phyloP scores from a whole-genome alignment of 2,329 filamentous ascomycete genomes.

The Aureobasidium pullulans region DNA sequence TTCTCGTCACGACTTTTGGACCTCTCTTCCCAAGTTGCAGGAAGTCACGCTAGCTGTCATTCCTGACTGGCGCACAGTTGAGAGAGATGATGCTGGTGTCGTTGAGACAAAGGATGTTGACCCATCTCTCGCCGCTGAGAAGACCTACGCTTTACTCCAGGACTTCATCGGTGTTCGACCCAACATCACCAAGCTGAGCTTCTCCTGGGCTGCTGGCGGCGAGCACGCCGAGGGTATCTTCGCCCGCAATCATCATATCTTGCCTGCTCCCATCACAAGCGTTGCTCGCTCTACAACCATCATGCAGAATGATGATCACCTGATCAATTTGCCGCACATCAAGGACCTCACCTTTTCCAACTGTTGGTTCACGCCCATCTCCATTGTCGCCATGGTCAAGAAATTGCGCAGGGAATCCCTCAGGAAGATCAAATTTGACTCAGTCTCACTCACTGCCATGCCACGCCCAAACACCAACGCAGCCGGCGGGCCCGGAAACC shows the following conservation, averaged over 20 bases:
- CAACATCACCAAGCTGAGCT: conserved; percentile 51
- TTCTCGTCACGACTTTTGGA: conserved; percentile 55
- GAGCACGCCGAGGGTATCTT: conserved; percentile 57
- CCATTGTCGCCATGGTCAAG: conserved; percentile 47
- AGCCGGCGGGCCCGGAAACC: not conserved
- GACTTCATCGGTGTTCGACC: conserved; percentile 35
- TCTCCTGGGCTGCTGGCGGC: conserved; percentile 62
- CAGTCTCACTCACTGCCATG: conserved; percentile 55
- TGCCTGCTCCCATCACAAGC: conserved; percentile 52
- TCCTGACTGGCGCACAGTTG: conserved; percentile 58
- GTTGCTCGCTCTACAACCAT: conserved; percentile 17
- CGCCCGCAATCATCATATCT: conserved; percentile 54
- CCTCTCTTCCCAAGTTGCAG: conserved; percentile 46
- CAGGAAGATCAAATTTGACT: conserved; percentile 52
- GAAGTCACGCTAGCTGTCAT: conserved; percentile 54
- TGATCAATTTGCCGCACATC: conserved; percentile 51
- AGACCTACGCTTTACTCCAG: conserved; percentile 48
- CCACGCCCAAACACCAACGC: conserved; percentile 14
- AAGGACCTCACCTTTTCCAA: conserved; percentile 57
- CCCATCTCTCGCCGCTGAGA: conserved; percentile 45
- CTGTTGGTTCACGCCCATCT: conserved; percentile 58
- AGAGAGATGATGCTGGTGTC: conserved; percentile 44
- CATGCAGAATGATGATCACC: conserved; percentile 10
- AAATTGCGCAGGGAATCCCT: conserved; percentile 42
- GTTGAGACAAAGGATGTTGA: conserved; percentile 43